A percentile compares a stretch with the other conserved stretches of the same genome.
These are phyloP conservation scores for Trichoderma orchidacearum DNA, from an alignment of 495 filamentous ascomycete species.

Conservation along the genomic window DNA sequence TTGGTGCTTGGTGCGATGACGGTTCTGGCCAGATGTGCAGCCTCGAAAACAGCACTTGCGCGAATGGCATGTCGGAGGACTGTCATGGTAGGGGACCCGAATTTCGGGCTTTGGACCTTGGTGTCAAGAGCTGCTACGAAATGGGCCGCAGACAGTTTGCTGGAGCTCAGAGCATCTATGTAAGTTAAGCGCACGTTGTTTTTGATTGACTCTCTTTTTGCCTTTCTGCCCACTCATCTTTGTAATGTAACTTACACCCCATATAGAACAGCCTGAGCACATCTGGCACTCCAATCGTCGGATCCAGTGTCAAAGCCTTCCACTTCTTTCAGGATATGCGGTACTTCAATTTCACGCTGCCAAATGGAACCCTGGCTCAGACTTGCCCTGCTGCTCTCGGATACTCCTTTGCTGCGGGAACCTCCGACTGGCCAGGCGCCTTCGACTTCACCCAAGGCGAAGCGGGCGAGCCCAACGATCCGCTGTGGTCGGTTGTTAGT, in stretches of 20 bases:
- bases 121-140: slow-evolving; percentile 60
- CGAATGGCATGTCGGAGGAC: slow-evolving; percentile 47
- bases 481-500: slow-evolving; percentile 72
- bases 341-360: slow-evolving; percentile 49
- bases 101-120: slow-evolving; percentile 56
- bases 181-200: slow-evolving; percentile 11
- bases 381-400: slow-evolving; percentile 91
- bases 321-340: slow-evolving; percentile 56
- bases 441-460: slow-evolving; percentile 91
- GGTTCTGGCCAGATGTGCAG: slow-evolving; percentile 50
- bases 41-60: slow-evolving; percentile 66
- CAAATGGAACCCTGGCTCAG: slow-evolving; percentile 57
- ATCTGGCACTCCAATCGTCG: slow-evolving; percentile 26
- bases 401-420: slow-evolving; percentile 86
- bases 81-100: slow-evolving; percentile 76
- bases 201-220: neutral
- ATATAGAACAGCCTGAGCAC: slow-evolving; percentile 24
- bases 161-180: slow-evolving; percentile 49
- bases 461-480: slow-evolving; percentile 54
- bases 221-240: neutral
- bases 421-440: slow-evolving; percentile 78
- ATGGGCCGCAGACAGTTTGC: slow-evolving; percentile 55
- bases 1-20: slow-evolving; percentile 73
- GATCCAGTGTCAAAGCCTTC: slow-evolving; percentile 44
- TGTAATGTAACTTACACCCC: slow-evolving; percentile 6